Evolutionary conservation across 805 yeast species (phyloP).

Genomic region (Clavispora asparagi): DNA sequence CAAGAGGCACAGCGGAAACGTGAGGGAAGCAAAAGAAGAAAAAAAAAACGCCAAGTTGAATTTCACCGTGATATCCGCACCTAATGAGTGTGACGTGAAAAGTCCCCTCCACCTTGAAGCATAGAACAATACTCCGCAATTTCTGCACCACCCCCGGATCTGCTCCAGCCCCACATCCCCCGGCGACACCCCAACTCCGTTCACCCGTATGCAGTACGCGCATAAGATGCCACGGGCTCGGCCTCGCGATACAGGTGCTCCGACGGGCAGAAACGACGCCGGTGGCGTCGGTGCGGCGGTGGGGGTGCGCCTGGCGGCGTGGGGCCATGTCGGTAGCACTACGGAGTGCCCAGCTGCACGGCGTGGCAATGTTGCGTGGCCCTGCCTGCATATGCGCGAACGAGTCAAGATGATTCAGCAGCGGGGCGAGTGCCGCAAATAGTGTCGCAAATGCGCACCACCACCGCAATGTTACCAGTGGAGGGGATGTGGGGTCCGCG

Average conservation of each 20-base stretch:
- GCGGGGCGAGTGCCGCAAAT: neutral
- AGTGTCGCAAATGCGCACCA: no score
- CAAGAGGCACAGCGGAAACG: neutral
- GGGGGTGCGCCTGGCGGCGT: no score
- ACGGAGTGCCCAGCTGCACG: no score
- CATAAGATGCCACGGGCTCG: neutral
- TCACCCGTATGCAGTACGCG: neutral
- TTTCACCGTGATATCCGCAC: neutral
- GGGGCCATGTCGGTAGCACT: no score
- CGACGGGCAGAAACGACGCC: no score
- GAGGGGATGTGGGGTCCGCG: no score
- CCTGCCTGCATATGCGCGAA: conserved; percentile 2
- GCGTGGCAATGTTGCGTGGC: neutral
- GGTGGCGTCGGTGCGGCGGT: no score
- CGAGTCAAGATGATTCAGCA: conserved; percentile 2
- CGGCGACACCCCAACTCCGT: conserved; percentile 1
- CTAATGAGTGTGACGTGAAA: no score
- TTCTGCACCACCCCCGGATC: neutral
- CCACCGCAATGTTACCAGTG: no score
- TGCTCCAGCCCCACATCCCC: conserved; percentile 2
- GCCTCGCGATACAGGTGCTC: neutral
- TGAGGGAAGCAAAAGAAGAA: no score
- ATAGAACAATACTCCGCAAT: conserved; percentile 1
- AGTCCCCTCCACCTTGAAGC: neutral
- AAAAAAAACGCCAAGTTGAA: no score